Conservation (phyloP, 371 early-diverging fungal genomes). For the Apophysomyces trapeziformis region DNA sequence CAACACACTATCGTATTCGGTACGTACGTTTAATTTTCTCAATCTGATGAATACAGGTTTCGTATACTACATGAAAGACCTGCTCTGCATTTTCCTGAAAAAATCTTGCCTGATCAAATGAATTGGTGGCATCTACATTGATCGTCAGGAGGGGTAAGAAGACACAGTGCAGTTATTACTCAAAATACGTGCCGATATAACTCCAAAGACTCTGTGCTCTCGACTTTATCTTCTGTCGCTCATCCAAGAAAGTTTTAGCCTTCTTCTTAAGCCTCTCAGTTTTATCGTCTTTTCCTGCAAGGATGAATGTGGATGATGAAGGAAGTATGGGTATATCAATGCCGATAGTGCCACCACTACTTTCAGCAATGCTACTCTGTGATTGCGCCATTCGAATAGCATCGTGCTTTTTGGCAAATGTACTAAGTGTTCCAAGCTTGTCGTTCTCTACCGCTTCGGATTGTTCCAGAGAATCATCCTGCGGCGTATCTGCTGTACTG, state of each 20-base stretch:
- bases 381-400: neutral
- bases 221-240: constrained; percentile 75
- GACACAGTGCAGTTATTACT: constrained; percentile 9
- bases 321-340: constrained; percentile 40
- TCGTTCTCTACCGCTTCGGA: constrained; percentile 12
- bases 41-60: constrained; percentile 70
- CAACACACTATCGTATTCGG: neutral
- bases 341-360: constrained; percentile 58
- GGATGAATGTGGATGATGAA: constrained; percentile 47
- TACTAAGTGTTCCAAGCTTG: constrained; percentile 3
- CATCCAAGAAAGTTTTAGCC: constrained; percentile 78
- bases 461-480: constrained; percentile 12
- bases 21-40: constrained; percentile 76
- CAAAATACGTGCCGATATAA: constrained; percentile 62
- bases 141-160: constrained; percentile 12
- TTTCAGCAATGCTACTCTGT: constrained; percentile 66
- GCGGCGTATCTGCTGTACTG: constrained; percentile 3
- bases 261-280: constrained; percentile 70
- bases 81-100: constrained; percentile 79
- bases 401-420: constrained; percentile 1
- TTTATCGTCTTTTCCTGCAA: constrained; percentile 48
- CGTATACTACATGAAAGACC: constrained; percentile 71
- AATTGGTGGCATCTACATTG: constrained; percentile 66
- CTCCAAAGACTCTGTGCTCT: constrained; percentile 71
- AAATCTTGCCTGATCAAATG: constrained; percentile 78